A percentile compares a stretch with the other conserved stretches of the same genome.
phyloP scores from a whole-genome alignment of 2,329 filamentous ascomycete genomes.

The Blastomyces parvus region DNA sequence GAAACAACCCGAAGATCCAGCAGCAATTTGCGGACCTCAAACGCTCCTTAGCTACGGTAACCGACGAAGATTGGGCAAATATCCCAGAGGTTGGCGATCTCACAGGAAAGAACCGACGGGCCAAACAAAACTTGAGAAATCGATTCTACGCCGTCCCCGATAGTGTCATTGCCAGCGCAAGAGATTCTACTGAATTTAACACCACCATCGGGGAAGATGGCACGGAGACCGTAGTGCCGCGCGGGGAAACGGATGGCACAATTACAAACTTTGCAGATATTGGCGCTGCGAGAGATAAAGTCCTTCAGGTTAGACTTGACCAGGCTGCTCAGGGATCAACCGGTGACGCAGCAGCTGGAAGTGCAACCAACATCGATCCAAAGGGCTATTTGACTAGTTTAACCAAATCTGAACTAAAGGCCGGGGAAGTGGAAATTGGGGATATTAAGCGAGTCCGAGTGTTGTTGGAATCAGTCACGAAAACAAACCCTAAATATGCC shows the following conservation, averaged over 20 bases:
- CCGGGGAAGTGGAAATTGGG: conserved; percentile 74
- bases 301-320: conserved; percentile 85
- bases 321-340: conserved; percentile 68
- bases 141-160: conserved; percentile 95
- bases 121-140: conserved; percentile 70
- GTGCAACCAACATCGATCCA: conserved; percentile 82
- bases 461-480: conserved; percentile 91
- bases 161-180: conserved; percentile 80
- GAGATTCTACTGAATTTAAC: conserved; percentile 70
- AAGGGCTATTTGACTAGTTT: conserved; percentile 93
- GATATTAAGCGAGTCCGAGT: conserved; percentile 91
- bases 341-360: conserved; percentile 63
- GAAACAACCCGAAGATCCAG: conserved; percentile 95
- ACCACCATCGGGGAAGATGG: conserved; percentile 83
- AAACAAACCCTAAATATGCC: conserved; percentile 89
- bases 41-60: conserved; percentile 74
- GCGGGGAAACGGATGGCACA: conserved; percentile 60
- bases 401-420: conserved; percentile 67
- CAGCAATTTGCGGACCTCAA: conserved; percentile 97
- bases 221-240: conserved; percentile 38
- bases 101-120: conserved; percentile 84
- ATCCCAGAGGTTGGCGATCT: conserved; percentile 93
- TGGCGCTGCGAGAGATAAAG: conserved; percentile 89
- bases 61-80: conserved; percentile 93
- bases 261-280: conserved; percentile 99